These are phyloP conservation scores for Cynara cardunculus DNA, from an alignment of 129 eudicot species.

Conservation along the genomic window DNA sequence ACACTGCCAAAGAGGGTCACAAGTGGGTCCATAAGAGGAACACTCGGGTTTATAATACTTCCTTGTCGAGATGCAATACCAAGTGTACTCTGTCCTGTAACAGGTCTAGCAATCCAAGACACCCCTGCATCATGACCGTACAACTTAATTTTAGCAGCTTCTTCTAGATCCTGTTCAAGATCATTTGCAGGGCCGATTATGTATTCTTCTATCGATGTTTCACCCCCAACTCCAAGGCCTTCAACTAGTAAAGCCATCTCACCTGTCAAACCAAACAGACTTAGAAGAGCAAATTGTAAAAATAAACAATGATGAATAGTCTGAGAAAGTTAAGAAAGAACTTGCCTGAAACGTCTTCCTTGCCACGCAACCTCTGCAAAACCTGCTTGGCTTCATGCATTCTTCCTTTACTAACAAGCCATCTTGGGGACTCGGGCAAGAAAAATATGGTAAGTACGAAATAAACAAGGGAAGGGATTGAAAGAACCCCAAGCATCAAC, in stretches of 20 bases:
- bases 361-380: slow-evolving; percentile 79
- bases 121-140: slow-evolving; percentile 81
- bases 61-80: slow-evolving; percentile 81
- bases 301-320: not conserved
- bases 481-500: slow-evolving; percentile 82
- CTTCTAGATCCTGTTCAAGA: slow-evolving; percentile 54
- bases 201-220: slow-evolving; percentile 83
- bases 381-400: slow-evolving; percentile 80
- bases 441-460: slow-evolving; percentile 50
- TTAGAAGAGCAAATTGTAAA: not conserved
- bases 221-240: slow-evolving; percentile 82
- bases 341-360: slow-evolving; percentile 87
- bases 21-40: slow-evolving; percentile 78
- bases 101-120: slow-evolving; percentile 89
- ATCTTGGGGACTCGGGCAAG: slow-evolving; percentile 91
- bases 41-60: slow-evolving; percentile 53
- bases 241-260: slow-evolving; percentile 93
- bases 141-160: slow-evolving; percentile 51
- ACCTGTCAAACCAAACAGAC: slow-evolving; percentile 39
- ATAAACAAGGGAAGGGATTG: slow-evolving; percentile 66
- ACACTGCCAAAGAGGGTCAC: slow-evolving; percentile 92
- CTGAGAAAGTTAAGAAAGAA: not conserved
- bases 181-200: slow-evolving; percentile 71
- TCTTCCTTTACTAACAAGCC: slow-evolving; percentile 92
- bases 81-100: slow-evolving; percentile 71